Evolutionary conservation across 495 filamentous ascomycete species (phyloP).

Genomic region (Aspergillus diversus): DNA sequence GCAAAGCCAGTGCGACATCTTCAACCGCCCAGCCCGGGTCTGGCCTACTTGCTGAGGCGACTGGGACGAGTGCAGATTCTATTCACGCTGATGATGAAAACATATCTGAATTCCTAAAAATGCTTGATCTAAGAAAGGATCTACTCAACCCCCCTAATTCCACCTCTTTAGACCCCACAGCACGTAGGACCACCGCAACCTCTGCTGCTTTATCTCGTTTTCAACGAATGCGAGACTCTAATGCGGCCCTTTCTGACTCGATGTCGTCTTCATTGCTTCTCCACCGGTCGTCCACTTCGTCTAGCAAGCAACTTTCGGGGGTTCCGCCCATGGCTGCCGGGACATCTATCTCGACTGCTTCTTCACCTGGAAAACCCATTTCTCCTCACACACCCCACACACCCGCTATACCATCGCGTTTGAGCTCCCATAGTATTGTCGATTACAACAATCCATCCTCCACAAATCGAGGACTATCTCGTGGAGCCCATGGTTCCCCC

Average conservation of each 20-base stretch:
- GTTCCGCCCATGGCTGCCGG: slow-evolving; percentile 84
- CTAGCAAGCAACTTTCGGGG: slow-evolving; percentile 80
- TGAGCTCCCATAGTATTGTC: slow-evolving; percentile 86
- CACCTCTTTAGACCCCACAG: slow-evolving; percentile 58
- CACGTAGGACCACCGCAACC: slow-evolving; percentile 58
- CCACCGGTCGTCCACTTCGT: slow-evolving; percentile 80
- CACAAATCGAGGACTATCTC: slow-evolving; percentile 28
- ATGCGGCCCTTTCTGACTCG: slow-evolving; percentile 82
- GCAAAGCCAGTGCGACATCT: slow-evolving; percentile 81
- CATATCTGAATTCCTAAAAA: slow-evolving; percentile 88
- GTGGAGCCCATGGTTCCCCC: slow-evolving; percentile 39
- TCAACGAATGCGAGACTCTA: slow-evolving; percentile 82
- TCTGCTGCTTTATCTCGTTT: slow-evolving; percentile 75
- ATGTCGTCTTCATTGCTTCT: slow-evolving; percentile 83
- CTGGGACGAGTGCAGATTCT: slow-evolving; percentile 74
- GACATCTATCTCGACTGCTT: slow-evolving; percentile 80
- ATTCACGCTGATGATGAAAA: slow-evolving; percentile 87
- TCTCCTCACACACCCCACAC: slow-evolving; percentile 95
- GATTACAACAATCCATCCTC: slow-evolving; percentile 59
- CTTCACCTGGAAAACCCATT: slow-evolving; percentile 88
- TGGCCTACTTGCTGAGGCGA: slow-evolving; percentile 76
- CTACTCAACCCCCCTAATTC: slow-evolving; percentile 66
- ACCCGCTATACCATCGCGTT: slow-evolving; percentile 86
- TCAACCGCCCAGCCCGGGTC: slow-evolving; percentile 85
- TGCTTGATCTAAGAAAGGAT: slow-evolving; percentile 80